Base-by-base conservation (phyloP, 2,329 filamentous ascomycete species). In the Aspergillus floridensis region DNA sequence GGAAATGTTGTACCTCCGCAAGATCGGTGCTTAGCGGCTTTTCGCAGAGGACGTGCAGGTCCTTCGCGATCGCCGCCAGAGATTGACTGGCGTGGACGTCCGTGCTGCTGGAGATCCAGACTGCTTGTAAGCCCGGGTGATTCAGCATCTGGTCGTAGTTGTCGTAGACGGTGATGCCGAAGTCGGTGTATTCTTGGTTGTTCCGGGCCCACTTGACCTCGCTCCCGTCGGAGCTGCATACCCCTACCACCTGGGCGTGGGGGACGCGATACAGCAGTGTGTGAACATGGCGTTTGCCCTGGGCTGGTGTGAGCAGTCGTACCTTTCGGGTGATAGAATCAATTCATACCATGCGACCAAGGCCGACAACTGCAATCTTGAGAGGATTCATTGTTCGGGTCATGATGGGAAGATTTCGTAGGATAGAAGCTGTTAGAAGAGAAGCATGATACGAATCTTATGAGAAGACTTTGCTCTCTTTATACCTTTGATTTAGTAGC, bases 11-110 rank as follows among this genome's bases (percentile, higher is more conserved):
- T 69, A 84, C 83, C 53, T 84, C 75, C 58, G 83, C 81, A 22
- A 85, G 73, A 58, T 77, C 79, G 0, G 82, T 86, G 58, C 77
- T 80, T 21, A 72, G n/a, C 5, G 65, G 66, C 59, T 69, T 83
- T 69, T 83, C 81, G 66, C 80, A 82, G 21, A 82, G 70, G 77
- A 67, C 79, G 65, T 83, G 81, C 61, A 79, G 77, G 29, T 77
- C 74, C 14, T 75, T 75, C 44, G 79, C 70, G 59, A 84, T 81
- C 21, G 81, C 80, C 57, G 78, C 76, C 66, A 82, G 79, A 1
- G 79, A 74, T 62, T 83, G 79, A 56, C 80, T 74, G 1, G 80
- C 80, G 62, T 84, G 81, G 41, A 78, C 77, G 0, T 78, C 80
- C 1, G 81, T 83, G 26, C 78, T 79, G 5, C 77, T 79, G 0